phyloP scores from a whole-genome alignment of 495 filamentous ascomycete species.

The Pyrenula massariospora region DNA sequence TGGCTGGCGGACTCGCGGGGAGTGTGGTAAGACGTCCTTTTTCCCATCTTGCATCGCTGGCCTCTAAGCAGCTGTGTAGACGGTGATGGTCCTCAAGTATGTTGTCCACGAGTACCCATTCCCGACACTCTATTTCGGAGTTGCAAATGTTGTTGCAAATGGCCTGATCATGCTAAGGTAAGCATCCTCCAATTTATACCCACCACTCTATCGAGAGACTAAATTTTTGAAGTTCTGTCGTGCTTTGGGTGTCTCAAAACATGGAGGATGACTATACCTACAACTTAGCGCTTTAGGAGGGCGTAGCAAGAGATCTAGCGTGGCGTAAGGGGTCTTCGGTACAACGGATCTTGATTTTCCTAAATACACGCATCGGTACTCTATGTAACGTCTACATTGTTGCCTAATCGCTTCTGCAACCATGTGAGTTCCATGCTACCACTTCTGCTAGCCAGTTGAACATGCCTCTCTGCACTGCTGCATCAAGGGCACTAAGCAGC shows the following conservation, averaged over 20 bases:
- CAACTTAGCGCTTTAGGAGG: constrained; percentile 68
- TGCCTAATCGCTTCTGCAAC: too few species aligned
- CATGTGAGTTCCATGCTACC: too few species aligned
- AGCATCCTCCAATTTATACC: constrained; percentile 13
- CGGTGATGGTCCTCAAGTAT: constrained; percentile 86
- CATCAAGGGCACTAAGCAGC: too few species aligned
- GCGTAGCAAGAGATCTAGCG: constrained; percentile 2
- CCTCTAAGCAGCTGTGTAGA: constrained; percentile 19
- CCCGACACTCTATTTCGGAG: constrained; percentile 83
- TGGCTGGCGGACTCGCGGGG: constrained; percentile 91
- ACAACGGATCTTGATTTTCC: too few species aligned
- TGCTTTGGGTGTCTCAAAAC: constrained; percentile 96
- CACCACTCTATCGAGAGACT: constrained; percentile 9
- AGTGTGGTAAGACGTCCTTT: constrained; percentile 45
- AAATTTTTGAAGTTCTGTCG: constrained; percentile 49
- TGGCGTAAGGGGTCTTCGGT: not conserved
- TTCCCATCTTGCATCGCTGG: not conserved
- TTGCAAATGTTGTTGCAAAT: constrained; percentile 86
- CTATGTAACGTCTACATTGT: too few species aligned
- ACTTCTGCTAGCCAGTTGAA: too few species aligned
- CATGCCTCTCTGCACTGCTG: too few species aligned
- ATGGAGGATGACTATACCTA: constrained; percentile 99
- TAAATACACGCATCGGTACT: too few species aligned
- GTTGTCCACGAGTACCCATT: constrained; percentile 66
- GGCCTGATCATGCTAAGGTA: constrained; percentile 78